phyloP scores from a whole-genome alignment of 192 early-diverging fungal genomes.

The Backusella liffmaniae region DNA sequence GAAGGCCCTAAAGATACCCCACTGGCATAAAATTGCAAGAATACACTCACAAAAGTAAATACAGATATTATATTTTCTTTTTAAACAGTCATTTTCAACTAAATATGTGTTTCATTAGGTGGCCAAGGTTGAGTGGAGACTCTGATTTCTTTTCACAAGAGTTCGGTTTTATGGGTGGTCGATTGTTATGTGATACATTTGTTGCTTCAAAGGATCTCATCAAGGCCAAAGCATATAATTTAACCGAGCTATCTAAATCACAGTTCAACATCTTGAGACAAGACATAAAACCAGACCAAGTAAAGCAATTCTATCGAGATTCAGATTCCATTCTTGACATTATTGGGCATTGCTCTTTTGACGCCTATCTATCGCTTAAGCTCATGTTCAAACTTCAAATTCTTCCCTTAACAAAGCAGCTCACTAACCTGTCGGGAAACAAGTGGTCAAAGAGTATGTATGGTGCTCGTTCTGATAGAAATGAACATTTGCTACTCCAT shows the following conservation, averaged over 20 bases:
- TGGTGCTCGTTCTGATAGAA: conserved; percentile 91
- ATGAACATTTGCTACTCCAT: conserved; percentile 94
- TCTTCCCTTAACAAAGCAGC: conserved; percentile 86
- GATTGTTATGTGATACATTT: conserved; percentile 95
- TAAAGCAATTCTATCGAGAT: conserved; percentile 65
- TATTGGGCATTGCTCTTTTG: conserved; percentile 78
- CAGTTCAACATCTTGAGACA: conserved; percentile 78
- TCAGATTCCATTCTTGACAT: conserved; percentile 61
- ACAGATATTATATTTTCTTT: background rate
- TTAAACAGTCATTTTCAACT: background rate
- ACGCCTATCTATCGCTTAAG: conserved; percentile 73
- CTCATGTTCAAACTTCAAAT: conserved; percentile 89
- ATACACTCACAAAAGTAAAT: background rate
- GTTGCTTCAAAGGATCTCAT: conserved; percentile 84
- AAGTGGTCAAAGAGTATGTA: conserved; percentile 78
- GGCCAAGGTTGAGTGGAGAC: conserved; percentile 72
- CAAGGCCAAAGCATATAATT: conserved; percentile 78
- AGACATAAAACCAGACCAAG: conserved; percentile 80
- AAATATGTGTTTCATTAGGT: conserved; percentile 41
- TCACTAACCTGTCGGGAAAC: conserved; percentile 93
- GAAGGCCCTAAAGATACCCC: conserved; percentile 69
- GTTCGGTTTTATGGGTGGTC: conserved; percentile 74
- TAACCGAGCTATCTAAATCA: conserved; percentile 72
- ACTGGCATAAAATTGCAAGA: conserved; percentile 85
- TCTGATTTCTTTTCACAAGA: conserved; percentile 59